Evolutionary conservation across 106 monocot genomes (phyloP).

Genomic region (Dactylorhiza incarnata): DNA sequence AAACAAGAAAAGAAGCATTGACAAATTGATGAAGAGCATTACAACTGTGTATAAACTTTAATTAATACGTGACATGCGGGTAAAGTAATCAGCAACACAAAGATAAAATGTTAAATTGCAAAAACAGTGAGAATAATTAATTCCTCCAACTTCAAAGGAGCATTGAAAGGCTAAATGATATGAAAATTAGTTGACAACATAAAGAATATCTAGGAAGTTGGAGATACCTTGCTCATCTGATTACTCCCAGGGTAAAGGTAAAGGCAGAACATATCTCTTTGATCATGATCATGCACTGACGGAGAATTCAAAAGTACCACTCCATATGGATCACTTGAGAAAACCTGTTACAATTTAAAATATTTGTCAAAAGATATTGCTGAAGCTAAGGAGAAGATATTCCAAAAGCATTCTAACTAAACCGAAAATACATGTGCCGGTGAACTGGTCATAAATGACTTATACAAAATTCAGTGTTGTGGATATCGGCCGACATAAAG

Average conservation of each 20-base stretch:
- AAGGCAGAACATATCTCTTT: constrained; percentile 71
- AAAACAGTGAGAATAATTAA: neutral
- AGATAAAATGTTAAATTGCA: neutral
- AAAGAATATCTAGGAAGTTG: neutral
- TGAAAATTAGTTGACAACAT: neutral
- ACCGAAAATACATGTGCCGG: neutral
- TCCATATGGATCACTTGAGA: constrained; percentile 63
- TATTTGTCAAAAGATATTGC: neutral
- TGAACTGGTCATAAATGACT: neutral
- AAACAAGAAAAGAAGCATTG: neutral
- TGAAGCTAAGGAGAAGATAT: neutral
- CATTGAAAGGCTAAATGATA: neutral
- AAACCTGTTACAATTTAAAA: constrained; percentile 38
- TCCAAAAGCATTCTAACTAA: neutral
- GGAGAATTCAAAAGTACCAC: constrained; percentile 60
- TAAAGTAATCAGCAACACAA: neutral
- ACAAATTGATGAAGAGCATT: neutral
- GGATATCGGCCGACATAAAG: no score
- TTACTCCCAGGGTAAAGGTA: constrained; percentile 64
- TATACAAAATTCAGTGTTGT: neutral
- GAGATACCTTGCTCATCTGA: constrained; percentile 51
- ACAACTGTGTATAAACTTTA: neutral
- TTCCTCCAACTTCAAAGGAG: neutral
- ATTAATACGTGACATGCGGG: neutral
- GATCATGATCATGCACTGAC: constrained; percentile 41